A percentile compares a stretch with the other conserved stretches of the same genome.
These are phyloP conservation scores for Epithele typhae DNA, from an alignment of 768 basidiomycete genomes.

Conservation along the genomic window DNA sequence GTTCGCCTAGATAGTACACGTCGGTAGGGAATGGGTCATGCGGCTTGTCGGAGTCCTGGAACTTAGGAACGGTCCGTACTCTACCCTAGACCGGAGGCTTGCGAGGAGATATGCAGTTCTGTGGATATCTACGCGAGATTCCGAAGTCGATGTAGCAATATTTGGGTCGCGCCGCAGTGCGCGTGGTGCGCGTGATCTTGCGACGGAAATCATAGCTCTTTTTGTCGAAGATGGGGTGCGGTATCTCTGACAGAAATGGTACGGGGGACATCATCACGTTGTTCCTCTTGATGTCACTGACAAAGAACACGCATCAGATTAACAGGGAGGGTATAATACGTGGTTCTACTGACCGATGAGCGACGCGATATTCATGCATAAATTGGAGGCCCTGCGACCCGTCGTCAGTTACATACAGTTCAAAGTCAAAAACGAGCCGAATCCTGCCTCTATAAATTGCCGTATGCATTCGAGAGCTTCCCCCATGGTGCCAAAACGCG, in stretches of 20 bases:
- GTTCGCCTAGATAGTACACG: slow-evolving; percentile 20
- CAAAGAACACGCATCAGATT: not conserved
- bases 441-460: slow-evolving; percentile 31
- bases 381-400: slow-evolving; percentile 29
- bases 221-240: not conserved
- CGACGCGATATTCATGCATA: slow-evolving; percentile 31
- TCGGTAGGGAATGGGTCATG: slow-evolving; percentile 20
- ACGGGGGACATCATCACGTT: slow-evolving; percentile 18
- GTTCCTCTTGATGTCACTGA: slow-evolving; percentile 9
- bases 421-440: too few relatives aligned
- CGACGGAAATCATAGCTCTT: slow-evolving; percentile 8
- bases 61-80: slow-evolving; percentile 19
- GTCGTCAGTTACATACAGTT: not conserved
- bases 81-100: slow-evolving; percentile 8
- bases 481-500: slow-evolving; percentile 30
- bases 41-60: slow-evolving; percentile 2
- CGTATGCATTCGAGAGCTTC: slow-evolving; percentile 31
- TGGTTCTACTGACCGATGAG: slow-evolving; percentile 27
- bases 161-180: slow-evolving; percentile 30
- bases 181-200: slow-evolving; percentile 18
- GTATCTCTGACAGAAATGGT: slow-evolving; percentile 5
- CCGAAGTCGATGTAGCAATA: slow-evolving; percentile 17
- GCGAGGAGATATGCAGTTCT: slow-evolving; percentile 7
- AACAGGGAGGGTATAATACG: too few relatives aligned
- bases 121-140: slow-evolving; percentile 5